Evolutionary conservation across 306 rosid species (phyloP), one percentile per base, ranked within the genome.

Genomic region (Lotus japonicus): DNA sequence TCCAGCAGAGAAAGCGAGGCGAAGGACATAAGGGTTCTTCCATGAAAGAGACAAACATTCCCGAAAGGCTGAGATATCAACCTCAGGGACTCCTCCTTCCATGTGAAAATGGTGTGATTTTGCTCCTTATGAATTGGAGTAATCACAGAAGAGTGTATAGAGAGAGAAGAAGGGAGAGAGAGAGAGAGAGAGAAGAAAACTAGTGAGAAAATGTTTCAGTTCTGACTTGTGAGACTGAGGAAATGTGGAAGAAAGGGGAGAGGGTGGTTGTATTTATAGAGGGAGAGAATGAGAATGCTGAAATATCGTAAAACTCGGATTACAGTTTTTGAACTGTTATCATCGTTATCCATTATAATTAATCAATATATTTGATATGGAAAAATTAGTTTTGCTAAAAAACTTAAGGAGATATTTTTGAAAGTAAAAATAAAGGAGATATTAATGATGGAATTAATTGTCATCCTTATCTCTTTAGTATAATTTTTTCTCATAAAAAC

Each of bases 1-100:
- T 63, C 85, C 85, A 9, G 85, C 85, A 18, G 85, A 81, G 19
- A 81, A 81, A 68, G 85, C 85, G 0, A 81, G 85, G 4, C 79
- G 82, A 62, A 81, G 85, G 18, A 81, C 61, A 43, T 72, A 81
- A 43, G 85, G 85, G 19, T 81, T 81, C 58, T 81, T 81, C 73
- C 77, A 68, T 0, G 85, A 81, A 1, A 81, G 79, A 5, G 82
- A 59, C 13, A 81, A 5, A 9, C 85, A 81, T 63, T 77, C 85
- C 16, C 82, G 68, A 23, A 77, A 81, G 17, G 85, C 85, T 1
- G 85, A 81, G 2, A 77, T 11, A 53, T 81, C 85, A 14, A 79
- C 77, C 0, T 77, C 62, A 0, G 51, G 62, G 0, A 81, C 12
- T 4, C 85, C 85, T 21, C 82, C 85, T 51, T 81, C 85, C 85